Conservation (phyloP, 179 eudicot species). For the Silene vulgaris region DNA sequence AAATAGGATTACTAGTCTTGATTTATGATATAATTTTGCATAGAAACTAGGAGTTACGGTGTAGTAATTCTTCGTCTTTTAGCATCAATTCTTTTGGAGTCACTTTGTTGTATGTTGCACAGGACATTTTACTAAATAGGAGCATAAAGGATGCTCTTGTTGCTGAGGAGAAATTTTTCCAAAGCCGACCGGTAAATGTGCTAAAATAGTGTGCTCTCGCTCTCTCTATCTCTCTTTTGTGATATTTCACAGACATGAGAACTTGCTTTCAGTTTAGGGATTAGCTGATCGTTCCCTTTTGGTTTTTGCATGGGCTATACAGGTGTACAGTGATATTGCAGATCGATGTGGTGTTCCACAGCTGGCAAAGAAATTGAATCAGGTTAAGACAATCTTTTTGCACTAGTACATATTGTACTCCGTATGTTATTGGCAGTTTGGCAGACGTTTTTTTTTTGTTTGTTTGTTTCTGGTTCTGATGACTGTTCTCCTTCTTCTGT, state of each 20-base stretch:
- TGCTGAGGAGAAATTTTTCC: constrained; percentile 86
- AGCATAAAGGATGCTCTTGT: constrained; percentile 82
- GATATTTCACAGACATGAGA: background rate
- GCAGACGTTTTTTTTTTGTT: background rate
- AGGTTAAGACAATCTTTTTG: constrained; percentile 36
- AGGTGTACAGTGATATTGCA: constrained; percentile 71
- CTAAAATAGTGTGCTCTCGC: background rate
- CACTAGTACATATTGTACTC: background rate
- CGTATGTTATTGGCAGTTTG: background rate
- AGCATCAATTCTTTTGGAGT: background rate
- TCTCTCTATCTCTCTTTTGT: background rate
- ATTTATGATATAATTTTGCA: background rate
- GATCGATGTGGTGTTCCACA: constrained; percentile 86
- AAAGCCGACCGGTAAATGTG: constrained; percentile 65
- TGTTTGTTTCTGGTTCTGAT: background rate
- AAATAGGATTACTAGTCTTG: background rate
- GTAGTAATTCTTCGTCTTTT: background rate
- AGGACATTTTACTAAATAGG: constrained; percentile 67
- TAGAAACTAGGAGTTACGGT: background rate
- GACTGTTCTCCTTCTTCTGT: background rate
- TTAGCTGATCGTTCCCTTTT: constrained; percentile 10
- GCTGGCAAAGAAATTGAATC: constrained; percentile 84
- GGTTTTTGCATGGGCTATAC: constrained; percentile 17
- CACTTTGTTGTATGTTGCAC: constrained; percentile 23
- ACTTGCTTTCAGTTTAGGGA: background rate